Conservation (phyloP, 805 yeast genomes). For the Schwanniomyces yamadae region DNA sequence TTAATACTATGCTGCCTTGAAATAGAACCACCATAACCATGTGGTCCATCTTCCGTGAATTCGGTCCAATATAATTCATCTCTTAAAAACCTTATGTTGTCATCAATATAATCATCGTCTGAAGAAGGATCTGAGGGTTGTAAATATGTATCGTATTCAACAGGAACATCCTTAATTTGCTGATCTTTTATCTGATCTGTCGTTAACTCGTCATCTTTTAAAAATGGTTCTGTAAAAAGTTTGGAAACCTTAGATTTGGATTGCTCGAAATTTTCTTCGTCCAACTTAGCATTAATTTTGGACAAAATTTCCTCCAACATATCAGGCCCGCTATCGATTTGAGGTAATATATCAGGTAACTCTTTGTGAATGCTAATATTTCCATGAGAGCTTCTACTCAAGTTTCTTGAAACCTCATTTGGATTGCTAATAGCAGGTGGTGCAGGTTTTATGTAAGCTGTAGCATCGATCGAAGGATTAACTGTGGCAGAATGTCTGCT, state of each 20-base stretch:
- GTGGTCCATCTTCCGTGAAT: background rate
- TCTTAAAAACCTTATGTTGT: slow-evolving; percentile 27
- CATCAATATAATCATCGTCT: slow-evolving; percentile 31
- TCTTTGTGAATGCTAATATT: too few relatives aligned
- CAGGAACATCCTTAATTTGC: slow-evolving; percentile 27
- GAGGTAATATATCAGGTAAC: slow-evolving; percentile 18
- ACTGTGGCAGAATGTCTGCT: background rate
- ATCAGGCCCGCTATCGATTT: slow-evolving; percentile 24
- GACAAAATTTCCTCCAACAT: slow-evolving; percentile 29
- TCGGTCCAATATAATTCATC: slow-evolving; percentile 26
- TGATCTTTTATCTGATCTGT: slow-evolving; percentile 41
- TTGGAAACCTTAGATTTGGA: background rate
- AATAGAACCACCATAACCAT: background rate
- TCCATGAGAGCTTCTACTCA: too few relatives aligned
- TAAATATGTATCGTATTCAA: slow-evolving; percentile 7
- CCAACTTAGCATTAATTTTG: slow-evolving; percentile 25
- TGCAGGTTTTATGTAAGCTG: too few relatives aligned
- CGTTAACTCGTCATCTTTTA: slow-evolving; percentile 43
- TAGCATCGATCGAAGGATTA: too few relatives aligned
- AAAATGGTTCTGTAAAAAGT: slow-evolving; percentile 22
- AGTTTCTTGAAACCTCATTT: background rate
- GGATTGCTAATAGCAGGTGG: too few relatives aligned
- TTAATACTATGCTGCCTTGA: background rate
- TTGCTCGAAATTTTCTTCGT: slow-evolving; percentile 11
- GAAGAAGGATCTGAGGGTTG: slow-evolving; percentile 11